Base-by-base conservation (phyloP, 768 basidiomycete genomes). In the Hydnum rufescens region DNA sequence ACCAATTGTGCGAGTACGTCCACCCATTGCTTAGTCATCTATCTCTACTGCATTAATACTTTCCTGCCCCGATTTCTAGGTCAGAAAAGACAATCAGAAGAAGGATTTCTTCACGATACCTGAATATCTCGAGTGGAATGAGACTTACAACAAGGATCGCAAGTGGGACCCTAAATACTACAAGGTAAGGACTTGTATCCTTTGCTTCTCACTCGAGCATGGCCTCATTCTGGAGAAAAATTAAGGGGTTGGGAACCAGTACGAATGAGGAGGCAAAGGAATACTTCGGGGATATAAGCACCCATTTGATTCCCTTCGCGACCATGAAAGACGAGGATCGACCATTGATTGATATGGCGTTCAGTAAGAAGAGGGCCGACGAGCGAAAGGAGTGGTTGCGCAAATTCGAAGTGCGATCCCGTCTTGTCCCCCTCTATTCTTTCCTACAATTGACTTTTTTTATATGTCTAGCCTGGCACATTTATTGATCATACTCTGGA, bases 311-410 rank as follows among this genome's bases (percentile, higher is more conserved):
- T 52, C 84, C 88, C 0, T 97, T 99, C 67, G 74, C 82, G 2
- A 67, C 78, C 2, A 79, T 77, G 3, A 77, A 83, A 60, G 74
- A 80, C 0, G 89, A 80, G 2, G 95, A 97, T 58, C 78, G 76
- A 43, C 80, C 79, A 4, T 72, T 96, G 32, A 93, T 99, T 55
- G 95, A 99, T 36, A 78, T 99, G 53, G 95, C 95, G 0, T 99
- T 99, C 72, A 96, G 88, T 70, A 99, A 97, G 76, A 97, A 96
- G 73, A 96, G 93, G 62, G 86, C 90, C 0, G 95, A 99, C 55
- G 90, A 96, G 2, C 80, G 95, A 51, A 97, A 99, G 64, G 95
- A 99, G 53, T 99, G 95, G 95, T 68, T 99, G 8, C 75, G 95
- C 23, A 80, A 87, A 55, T 93, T 89, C 69, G 88, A 76, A 71